Conservation (phyloP, 2,329 filamentous ascomycete species). For the Aphanocladium album region DNA sequence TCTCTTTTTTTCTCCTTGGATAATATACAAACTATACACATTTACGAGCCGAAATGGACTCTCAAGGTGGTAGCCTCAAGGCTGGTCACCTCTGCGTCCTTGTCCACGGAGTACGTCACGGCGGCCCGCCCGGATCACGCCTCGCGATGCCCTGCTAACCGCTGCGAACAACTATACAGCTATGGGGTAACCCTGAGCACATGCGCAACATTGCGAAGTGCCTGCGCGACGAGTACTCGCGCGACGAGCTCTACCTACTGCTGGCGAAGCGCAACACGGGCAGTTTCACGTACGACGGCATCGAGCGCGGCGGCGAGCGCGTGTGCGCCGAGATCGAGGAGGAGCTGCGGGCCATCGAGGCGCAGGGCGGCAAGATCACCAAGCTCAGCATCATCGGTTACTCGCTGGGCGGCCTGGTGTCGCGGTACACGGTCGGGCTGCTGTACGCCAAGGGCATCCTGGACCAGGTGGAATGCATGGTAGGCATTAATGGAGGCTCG, state of each 20-base stretch:
- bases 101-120: slow-evolving; percentile 63
- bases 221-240: slow-evolving; percentile 55
- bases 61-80: slow-evolving; percentile 46
- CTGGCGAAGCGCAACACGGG: slow-evolving; percentile 69
- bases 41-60: slow-evolving; percentile 15
- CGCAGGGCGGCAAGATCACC: slow-evolving; percentile 63
- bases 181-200: slow-evolving; percentile 77
- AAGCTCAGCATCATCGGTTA: slow-evolving; percentile 88
- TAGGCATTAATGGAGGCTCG: slow-evolving; percentile 28
- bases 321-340: slow-evolving; percentile 64
- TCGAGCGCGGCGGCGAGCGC: slow-evolving; percentile 63
- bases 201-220: slow-evolving; percentile 62
- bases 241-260: slow-evolving; percentile 64
- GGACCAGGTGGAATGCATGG: slow-evolving; percentile 72
- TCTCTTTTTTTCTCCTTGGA: background rate
- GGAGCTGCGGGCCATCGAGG: slow-evolving; percentile 51
- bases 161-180: slow-evolving; percentile 30
- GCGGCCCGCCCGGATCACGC: background rate
- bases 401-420: slow-evolving; percentile 80
- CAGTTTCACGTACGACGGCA: slow-evolving; percentile 66
- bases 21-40: background rate
- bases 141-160: background rate
- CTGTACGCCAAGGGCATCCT: slow-evolving; percentile 77
- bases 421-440: slow-evolving; percentile 80
- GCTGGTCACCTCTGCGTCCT: slow-evolving; percentile 72